Evolutionary conservation across 805 yeast genomes (phyloP), one percentile per base, ranked within the genome.

Genomic region (Yamadazyma phyllophila): DNA sequence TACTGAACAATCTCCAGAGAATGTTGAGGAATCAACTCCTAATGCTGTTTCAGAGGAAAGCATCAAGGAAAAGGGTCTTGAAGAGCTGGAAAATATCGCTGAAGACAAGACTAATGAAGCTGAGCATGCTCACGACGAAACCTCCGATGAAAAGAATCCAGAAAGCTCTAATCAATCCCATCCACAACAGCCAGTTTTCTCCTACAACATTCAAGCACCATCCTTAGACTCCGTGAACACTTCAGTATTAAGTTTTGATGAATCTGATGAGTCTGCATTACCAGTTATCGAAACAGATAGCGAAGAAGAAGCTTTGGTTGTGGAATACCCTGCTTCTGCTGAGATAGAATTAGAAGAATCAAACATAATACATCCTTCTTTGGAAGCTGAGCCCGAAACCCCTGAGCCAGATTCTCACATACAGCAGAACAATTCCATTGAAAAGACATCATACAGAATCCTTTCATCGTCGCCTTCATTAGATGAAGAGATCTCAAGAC

Each of bases 271-370:
- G 15, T 12, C 29, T 24, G 29, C 6, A n/a, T n/a, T 17, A 11
- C 39, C 39, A 12, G 7, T 8, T 15, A 24, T 36, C 8, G 39
- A 36, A 24, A 20, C n/a, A 27, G 29, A 24, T 7, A 24, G 24
- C 12, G 45, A 42, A 45, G 17, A 46, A 9, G 41, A 36, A 33
- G 31, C 26, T 3, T 41, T 24, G 12, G 32, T 31, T 35, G 46
- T 48, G 30, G 46, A 38, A 32, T 37, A 37, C 35, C 44, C 45
- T 26, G 49, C 47, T 35, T 50, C 44, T 15, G 39, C 39, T 7
- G 46, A 33, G 14, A 38, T 43, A 26, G 26, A 41, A 47, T 10
- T 37, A 10, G 24, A 33, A 7, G 43, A 37, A 14, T 15, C 13
- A 34, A 35, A 34, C 24, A 36, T 42, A n/a, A 33, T 42, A n/a